These are phyloP conservation scores for Botrytis byssoidea DNA, from an alignment of 2,329 filamentous ascomycete genomes.

Conservation along the genomic window DNA sequence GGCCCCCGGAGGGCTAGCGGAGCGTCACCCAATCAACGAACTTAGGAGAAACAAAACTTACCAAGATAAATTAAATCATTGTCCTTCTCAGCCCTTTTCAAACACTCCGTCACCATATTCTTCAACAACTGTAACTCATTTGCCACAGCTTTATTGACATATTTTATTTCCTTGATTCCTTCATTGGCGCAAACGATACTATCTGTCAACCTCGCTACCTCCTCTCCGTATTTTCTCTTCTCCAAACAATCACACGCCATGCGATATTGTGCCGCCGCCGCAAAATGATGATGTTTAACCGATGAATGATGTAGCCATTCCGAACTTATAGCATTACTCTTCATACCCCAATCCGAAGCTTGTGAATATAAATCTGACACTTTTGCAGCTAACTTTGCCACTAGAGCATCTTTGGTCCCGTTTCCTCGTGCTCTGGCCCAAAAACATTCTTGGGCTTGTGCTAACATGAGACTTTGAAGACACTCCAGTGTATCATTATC, in stretches of 20 bases:
- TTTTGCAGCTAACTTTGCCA: constrained; percentile 85
- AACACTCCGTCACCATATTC: constrained; percentile 75
- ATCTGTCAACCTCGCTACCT: constrained; percentile 82
- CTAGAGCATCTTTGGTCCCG: constrained; percentile 84
- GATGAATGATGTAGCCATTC: constrained; percentile 98
- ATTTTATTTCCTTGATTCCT: constrained; percentile 78
- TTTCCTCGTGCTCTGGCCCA: constrained; percentile 98
- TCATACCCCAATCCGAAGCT: constrained; percentile 81
- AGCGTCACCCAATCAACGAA: not conserved
- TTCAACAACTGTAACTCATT: constrained; percentile 83
- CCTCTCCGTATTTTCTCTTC: constrained; percentile 92
- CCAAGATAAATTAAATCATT: constrained; percentile 93
- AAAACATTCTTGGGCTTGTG: constrained; percentile 94
- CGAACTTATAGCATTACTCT: constrained; percentile 84
- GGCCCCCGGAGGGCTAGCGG: constrained; percentile 11
- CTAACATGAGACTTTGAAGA: constrained; percentile 78
- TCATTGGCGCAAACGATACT: constrained; percentile 80
- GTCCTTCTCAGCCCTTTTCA: constrained; percentile 92
- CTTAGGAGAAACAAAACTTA: constrained; percentile 41
- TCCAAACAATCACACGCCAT: constrained; percentile 89
- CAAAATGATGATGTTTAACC: constrained; percentile 96
- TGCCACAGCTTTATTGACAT: constrained; percentile 77
- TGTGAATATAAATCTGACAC: constrained; percentile 88
- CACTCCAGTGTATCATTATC: constrained; percentile 83
- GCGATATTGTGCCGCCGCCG: constrained; percentile 88